These are phyloP conservation scores for Pezicula neosporulosa DNA, from an alignment of 2,329 filamentous ascomycete species.

Conservation along the genomic window DNA sequence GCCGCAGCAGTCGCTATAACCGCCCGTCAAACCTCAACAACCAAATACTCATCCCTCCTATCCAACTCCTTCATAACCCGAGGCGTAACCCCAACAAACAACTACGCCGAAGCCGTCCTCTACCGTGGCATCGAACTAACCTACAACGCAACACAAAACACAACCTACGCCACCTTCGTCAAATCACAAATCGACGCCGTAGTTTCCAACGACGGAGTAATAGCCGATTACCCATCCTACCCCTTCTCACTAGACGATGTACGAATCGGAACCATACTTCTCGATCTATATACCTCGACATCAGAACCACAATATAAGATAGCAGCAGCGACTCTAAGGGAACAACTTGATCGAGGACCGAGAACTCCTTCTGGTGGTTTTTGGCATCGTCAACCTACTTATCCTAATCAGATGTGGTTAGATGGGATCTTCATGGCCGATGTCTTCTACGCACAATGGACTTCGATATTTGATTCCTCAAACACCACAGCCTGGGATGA, in stretches of 20 bases:
- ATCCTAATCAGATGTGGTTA: slow-evolving; percentile 54
- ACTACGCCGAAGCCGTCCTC: slow-evolving; percentile 42
- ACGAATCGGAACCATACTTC: slow-evolving; percentile 48
- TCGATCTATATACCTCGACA: slow-evolving; percentile 45
- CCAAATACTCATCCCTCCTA: slow-evolving; percentile 26
- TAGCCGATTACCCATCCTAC: slow-evolving; percentile 41
- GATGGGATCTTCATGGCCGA: slow-evolving; percentile 50
- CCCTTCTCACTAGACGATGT: slow-evolving; percentile 51
- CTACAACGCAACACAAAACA: slow-evolving; percentile 38
- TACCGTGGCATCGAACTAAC: slow-evolving; percentile 44
- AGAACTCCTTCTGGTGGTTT: slow-evolving; percentile 49
- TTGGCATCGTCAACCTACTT: slow-evolving; percentile 47
- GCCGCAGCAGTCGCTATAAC: neutral
- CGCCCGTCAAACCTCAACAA: neutral
- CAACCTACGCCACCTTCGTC: slow-evolving; percentile 40
- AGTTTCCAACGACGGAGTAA: slow-evolving; percentile 41
- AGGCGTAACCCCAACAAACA: slow-evolving; percentile 34
- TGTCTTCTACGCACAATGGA: slow-evolving; percentile 26
- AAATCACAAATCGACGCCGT: slow-evolving; percentile 43
- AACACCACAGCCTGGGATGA: slow-evolving; percentile 26
- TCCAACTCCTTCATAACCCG: slow-evolving; percentile 43
- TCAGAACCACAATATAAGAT: slow-evolving; percentile 43
- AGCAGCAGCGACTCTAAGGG: slow-evolving; percentile 42
- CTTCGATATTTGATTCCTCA: slow-evolving; percentile 16
- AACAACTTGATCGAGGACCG: slow-evolving; percentile 44